Evolutionary conservation across 345 rosid genomes (phyloP).

Genomic region (Melastoma malabathricum): DNA sequence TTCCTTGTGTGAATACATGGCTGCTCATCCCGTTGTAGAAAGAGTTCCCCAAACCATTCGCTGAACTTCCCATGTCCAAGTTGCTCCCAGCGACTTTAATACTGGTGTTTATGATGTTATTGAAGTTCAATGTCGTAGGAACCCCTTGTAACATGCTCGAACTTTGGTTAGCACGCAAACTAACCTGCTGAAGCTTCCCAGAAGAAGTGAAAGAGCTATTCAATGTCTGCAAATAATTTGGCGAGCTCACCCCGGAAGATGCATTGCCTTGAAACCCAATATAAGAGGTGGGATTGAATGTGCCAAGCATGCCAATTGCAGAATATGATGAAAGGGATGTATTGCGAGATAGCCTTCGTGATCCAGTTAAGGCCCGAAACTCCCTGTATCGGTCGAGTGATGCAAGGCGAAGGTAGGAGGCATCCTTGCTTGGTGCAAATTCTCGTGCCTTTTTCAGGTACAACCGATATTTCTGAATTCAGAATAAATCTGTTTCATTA

Average conservation of each 20-base stretch:
- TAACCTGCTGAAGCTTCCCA: constrained; percentile 35
- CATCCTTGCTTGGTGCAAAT: constrained; percentile 49
- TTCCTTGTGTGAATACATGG: constrained; percentile 34
- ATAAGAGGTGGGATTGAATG: constrained; percentile 50
- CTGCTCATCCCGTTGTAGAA: constrained; percentile 26
- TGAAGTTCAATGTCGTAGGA: constrained; percentile 51
- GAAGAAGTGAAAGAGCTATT: constrained; percentile 20
- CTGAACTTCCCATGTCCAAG: constrained; percentile 13
- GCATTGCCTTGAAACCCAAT: constrained; percentile 49
- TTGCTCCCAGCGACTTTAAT: constrained; percentile 21
- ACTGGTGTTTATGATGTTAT: constrained; percentile 14
- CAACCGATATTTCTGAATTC: constrained; percentile 64
- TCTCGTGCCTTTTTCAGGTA: constrained; percentile 61
- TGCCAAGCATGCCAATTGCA: constrained; percentile 47
- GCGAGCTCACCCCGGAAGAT: constrained; percentile 34
- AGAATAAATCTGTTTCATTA: constrained; percentile 11
- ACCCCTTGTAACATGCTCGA: constrained; percentile 55
- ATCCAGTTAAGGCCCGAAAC: constrained; percentile 31
- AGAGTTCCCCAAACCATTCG: constrained; percentile 28
- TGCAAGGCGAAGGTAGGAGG: constrained; percentile 44
- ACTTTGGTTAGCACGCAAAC: constrained; percentile 23
- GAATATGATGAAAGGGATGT: constrained; percentile 40
- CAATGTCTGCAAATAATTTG: constrained; percentile 22
- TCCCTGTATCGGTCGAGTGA: constrained; percentile 29
- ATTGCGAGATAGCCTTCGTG: constrained; percentile 33